A percentile compares a stretch with the other conserved stretches of the same genome.
phyloP scores from a whole-genome alignment of 371 early-diverging fungal genomes.

The Entomophthora muscae region DNA sequence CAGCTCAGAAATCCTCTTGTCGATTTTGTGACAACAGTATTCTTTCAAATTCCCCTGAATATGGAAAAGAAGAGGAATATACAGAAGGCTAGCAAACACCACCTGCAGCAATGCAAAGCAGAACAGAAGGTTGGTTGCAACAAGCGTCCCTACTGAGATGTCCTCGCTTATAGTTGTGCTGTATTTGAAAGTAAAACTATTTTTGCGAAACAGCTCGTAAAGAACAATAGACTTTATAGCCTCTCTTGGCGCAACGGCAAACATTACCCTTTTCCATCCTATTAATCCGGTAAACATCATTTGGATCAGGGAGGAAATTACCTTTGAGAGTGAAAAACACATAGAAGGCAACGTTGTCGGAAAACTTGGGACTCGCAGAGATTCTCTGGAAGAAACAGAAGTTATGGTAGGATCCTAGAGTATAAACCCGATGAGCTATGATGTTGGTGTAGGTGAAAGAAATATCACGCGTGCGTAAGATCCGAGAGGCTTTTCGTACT shows the following conservation, averaged over 20 bases:
- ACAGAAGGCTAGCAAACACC: slow-evolving; percentile 44
- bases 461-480: slow-evolving; percentile 50
- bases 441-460: slow-evolving; percentile 55
- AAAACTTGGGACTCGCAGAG: slow-evolving; percentile 33
- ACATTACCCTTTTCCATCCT: slow-evolving; percentile 70
- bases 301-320: slow-evolving; percentile 11
- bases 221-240: slow-evolving; percentile 38
- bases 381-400: slow-evolving; percentile 68
- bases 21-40: slow-evolving; percentile 78
- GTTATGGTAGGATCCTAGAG: slow-evolving; percentile 36
- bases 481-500: slow-evolving; percentile 40
- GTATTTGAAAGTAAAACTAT: neutral
- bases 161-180: slow-evolving; percentile 10
- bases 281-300: neutral
- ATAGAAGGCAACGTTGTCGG: slow-evolving; percentile 64
- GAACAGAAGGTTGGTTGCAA: slow-evolving; percentile 51
- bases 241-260: slow-evolving; percentile 75
- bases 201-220: neutral
- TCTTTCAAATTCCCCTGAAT: slow-evolving; percentile 83
- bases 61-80: slow-evolving; percentile 57
- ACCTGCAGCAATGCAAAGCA: slow-evolving; percentile 29
- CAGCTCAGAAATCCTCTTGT: slow-evolving; percentile 32
- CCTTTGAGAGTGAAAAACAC: slow-evolving; percentile 73
- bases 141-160: slow-evolving; percentile 23
- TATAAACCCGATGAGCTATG: slow-evolving; percentile 48